Evolutionary conservation across 306 rosid genomes (phyloP), one percentile per base, ranked within the genome.

Genomic region (Cucumis sativus): DNA sequence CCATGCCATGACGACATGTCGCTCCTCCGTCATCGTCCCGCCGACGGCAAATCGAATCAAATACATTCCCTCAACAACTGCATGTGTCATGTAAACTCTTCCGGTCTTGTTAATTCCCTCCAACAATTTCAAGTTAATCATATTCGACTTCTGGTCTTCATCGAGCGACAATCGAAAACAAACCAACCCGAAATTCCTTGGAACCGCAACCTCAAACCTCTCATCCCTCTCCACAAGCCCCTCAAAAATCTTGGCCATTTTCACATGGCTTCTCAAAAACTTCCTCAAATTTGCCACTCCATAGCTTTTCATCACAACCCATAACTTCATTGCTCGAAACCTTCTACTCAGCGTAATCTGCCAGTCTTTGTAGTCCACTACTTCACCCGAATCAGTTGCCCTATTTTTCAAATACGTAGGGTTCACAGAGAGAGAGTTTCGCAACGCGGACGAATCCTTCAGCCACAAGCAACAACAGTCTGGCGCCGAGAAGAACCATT

Each of bases 381-480:
- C 87, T 54, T 52, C 35, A 56, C 54, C 73, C 8, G 73, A 75
- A 8, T 81, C 82, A 0, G 76, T 15, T 3, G 79, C 79, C 7
- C 37, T 75, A 78, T 78, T 81, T 25, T 54, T 75, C 16, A 84
- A 55, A 23, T 1, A 78, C 51, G 79, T 70, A 0, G 84, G 82
- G 52, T 67, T 14, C 0, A 74, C 39, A 0, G 82, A 74, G 17
- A 84, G 74, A 1, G 84, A 80, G 33, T 9, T 59, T 6, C 21
- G 12, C 55, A 84, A 40, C 20, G 73, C 70, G 1, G 55, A 20
- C 0, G 78, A 72, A 10, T 45, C 58, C 40, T 76, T 79, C 0
- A 83, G 52, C 86, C 90, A 87, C 9, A 86, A 78, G 62, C 86
- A 80, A 4, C 88, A 87, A 20, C 90, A 87, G 0, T 84, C 88